Percentiles rank a stretch among this genome's conserved stretches.
Evolutionary conservation across 495 filamentous ascomycete species (phyloP).

Genomic region (Xylaria grammica): DNA sequence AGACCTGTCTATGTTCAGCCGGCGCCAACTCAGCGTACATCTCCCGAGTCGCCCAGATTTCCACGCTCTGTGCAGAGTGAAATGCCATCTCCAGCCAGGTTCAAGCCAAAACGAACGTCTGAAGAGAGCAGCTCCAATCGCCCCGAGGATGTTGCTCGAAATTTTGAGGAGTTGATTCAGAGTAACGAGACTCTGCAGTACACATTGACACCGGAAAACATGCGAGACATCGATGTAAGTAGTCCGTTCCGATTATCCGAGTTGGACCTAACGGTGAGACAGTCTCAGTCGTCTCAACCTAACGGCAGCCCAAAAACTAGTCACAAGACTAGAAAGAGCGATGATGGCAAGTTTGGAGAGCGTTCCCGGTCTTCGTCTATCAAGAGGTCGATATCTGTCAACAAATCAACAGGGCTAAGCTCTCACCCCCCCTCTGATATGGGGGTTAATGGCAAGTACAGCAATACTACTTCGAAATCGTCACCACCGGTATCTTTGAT

Average conservation of each 20-base stretch:
- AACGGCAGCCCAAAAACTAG: slow-evolving; percentile 43
- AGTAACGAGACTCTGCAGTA: slow-evolving; percentile 92
- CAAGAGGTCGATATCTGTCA: slow-evolving; percentile 44
- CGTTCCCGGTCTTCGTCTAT: slow-evolving; percentile 50
- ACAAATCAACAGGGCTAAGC: slow-evolving; percentile 44
- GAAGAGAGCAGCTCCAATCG: slow-evolving; percentile 54
- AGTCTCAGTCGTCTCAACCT: slow-evolving; percentile 40
- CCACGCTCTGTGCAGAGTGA: slow-evolving; percentile 29
- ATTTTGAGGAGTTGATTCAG: slow-evolving; percentile 87
- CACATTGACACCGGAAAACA: slow-evolving; percentile 86
- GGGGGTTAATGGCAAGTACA: slow-evolving; percentile 32
- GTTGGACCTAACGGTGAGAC: slow-evolving; percentile 37
- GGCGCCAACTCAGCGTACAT: slow-evolving; percentile 21
- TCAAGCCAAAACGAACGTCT: slow-evolving; percentile 54
- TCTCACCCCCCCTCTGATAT: slow-evolving; percentile 44
- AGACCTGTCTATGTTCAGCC: slow-evolving; percentile 32
- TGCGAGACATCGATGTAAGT: slow-evolving; percentile 84
- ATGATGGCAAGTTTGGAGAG: slow-evolving; percentile 41
- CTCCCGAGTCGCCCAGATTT: slow-evolving; percentile 34
- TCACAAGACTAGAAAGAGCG: slow-evolving; percentile 46
- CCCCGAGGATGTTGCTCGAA: slow-evolving; percentile 47
- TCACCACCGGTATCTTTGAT: slow-evolving; percentile 37
- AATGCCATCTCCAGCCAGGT: slow-evolving; percentile 47
- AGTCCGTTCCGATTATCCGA: slow-evolving; percentile 4
- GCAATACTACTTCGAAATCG: slow-evolving; percentile 35